Conservation (phyloP, 2,329 filamentous ascomycete species). For the Aspergillus ibericus region DNA sequence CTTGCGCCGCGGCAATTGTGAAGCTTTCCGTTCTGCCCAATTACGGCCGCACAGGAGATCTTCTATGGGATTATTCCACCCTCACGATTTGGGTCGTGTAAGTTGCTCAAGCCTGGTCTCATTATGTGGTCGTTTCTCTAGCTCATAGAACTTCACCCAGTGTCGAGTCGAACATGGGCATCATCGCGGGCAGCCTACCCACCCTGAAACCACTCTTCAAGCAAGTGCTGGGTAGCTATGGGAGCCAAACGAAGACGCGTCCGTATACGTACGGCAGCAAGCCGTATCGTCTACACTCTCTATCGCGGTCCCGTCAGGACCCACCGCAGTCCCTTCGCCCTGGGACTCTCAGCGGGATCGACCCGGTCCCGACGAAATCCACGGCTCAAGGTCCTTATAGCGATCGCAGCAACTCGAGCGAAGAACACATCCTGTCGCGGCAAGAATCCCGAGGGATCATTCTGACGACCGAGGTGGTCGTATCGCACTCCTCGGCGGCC, state of each 20-base stretch:
- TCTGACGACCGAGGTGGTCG: conserved; percentile 13
- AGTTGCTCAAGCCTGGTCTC: background rate
- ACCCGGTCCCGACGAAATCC: background rate
- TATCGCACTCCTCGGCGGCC: background rate
- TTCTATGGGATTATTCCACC: conserved; percentile 49
- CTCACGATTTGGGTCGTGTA: conserved; percentile 51
- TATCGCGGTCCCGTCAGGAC: conserved; percentile 7
- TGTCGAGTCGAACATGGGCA: conserved; percentile 33
- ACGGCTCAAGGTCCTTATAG: background rate
- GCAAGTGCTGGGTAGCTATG: conserved; percentile 22
- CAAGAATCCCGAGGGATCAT: conserved; percentile 2
- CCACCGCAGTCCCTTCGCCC: background rate
- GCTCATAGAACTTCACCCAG: conserved; percentile 4
- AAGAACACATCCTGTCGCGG: conserved; percentile 13
- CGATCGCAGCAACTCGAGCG: conserved; percentile 12
- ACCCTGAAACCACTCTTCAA: conserved; percentile 35
- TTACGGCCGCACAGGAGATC: conserved; percentile 44
- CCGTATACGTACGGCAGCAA: conserved; percentile 13
- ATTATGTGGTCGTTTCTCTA: background rate
- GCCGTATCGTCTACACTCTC: conserved; percentile 13
- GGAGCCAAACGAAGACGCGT: conserved; percentile 16
- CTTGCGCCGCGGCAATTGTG: conserved; percentile 45
- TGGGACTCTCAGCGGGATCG: background rate
- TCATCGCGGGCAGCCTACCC: conserved; percentile 33
- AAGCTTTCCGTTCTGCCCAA: conserved; percentile 43